Evolutionary conservation across 73 alveolate species (phyloP), one percentile per base, ranked within the genome.

Genomic region (Paramecium biaurelia): DNA sequence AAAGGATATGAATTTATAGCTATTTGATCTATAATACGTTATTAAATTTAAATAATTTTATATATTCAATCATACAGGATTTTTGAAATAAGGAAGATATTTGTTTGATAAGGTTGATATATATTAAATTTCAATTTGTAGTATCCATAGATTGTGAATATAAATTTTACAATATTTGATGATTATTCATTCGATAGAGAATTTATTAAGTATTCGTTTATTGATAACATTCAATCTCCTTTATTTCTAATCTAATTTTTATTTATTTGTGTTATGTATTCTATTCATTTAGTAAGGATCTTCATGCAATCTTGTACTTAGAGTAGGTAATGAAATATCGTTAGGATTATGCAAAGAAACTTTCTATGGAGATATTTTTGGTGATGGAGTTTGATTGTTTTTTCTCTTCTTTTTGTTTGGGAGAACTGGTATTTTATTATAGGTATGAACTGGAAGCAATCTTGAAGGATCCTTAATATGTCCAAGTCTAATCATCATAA

Each of bases 401-500:
- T 53, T 53, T 32, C 45, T 63, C 2, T 10, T 21, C 84, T 63
- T 63, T 79, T 79, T 43, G 20, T 79, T 79, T 3, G 90, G 90
- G 2, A 79, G 56, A 41, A 47, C 53, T 79, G 90, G 90, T 42
- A 79, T 79, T 26, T 79, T 79, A 20, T 79, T 30, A 47, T 79
- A 79, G 28, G 12, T 79, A 79, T 79, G 90, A 12, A 63, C 57
- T 8, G 42, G 47, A 37, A 43, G 30, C 56, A 24, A 24, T 42
- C 56, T n/a, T 4, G 70, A 5, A 20, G 76, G 87, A 20, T 34
- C 87, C 21, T 45, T 23, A 15, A 38, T 34, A 24, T 42, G 56
- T 2, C 90, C 90, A n/a, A 79, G 45, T 79, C 90, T 38, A 43
- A 79, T 79, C 90, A 79, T 43, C 74, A 23, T 24, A 24, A 79